A percentile compares a stretch with the other conserved stretches of the same genome.
Evolutionary conservation across 2,329 filamentous ascomycete genomes (phyloP).

Genomic region (Colletotrichum noveboracense): DNA sequence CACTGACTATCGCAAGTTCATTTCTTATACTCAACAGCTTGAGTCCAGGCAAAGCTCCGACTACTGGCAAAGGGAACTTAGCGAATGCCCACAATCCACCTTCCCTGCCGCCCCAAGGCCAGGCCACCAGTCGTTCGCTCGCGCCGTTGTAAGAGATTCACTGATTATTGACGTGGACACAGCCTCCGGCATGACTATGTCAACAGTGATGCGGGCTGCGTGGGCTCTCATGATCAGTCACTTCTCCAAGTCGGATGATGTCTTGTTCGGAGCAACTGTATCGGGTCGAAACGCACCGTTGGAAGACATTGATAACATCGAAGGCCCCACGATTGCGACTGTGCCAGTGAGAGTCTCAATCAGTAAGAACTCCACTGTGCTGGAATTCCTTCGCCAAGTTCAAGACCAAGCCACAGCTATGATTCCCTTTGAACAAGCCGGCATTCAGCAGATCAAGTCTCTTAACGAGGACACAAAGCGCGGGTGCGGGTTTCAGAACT

Average conservation of each 20-base stretch:
- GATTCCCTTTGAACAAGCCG: slow-evolving; percentile 28
- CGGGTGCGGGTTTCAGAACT: slow-evolving; percentile 29
- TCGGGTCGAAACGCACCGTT: slow-evolving; percentile 33
- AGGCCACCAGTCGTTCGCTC: neutral
- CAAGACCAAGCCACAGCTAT: slow-evolving; percentile 23
- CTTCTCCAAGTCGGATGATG: slow-evolving; percentile 33
- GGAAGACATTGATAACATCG: slow-evolving; percentile 28
- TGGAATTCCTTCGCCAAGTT: slow-evolving; percentile 10
- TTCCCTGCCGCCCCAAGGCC: neutral
- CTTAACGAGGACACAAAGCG: slow-evolving; percentile 17
- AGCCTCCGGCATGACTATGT: slow-evolving; percentile 1
- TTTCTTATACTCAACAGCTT: neutral
- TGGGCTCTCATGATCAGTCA: slow-evolving; percentile 38
- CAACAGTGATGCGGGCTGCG: slow-evolving; percentile 29
- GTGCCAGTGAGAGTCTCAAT: slow-evolving; percentile 29
- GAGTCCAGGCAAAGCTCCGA: neutral
- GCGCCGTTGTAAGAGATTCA: neutral
- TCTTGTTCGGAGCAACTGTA: slow-evolving; percentile 32
- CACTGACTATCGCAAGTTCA: slow-evolving; percentile 1
- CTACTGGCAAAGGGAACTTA: neutral
- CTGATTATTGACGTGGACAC: neutral
- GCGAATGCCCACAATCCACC: neutral
- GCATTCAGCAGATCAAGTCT: slow-evolving; percentile 22
- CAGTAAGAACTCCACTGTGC: neutral
- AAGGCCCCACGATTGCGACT: slow-evolving; percentile 34